Evolutionary conservation across 2,329 filamentous ascomycete species (phyloP), one percentile per base, ranked within the genome.

Genomic region (Conoideocrella luteorostrata): DNA sequence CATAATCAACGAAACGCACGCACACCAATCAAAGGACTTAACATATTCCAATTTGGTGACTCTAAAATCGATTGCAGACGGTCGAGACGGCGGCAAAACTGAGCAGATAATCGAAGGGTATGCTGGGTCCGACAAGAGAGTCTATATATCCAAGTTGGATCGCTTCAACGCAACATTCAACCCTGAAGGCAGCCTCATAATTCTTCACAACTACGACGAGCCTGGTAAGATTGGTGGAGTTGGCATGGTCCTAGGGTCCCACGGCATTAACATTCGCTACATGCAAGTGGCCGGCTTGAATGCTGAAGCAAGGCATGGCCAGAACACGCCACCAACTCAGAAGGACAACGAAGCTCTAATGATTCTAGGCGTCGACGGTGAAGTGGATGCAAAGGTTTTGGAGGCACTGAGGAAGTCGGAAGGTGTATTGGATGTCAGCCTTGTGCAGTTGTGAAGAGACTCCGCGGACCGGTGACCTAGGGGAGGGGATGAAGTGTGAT

Each of bases 191-290:
- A 87, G 79, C 0, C 61, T 91, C 46, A 69, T 90, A n/a, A 83
- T 91, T 47, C 77, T 88, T 54, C 78, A 88, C 56, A 91, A 91
- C 65, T 89, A 86, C 55, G 86, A 93, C 57, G 75, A 82, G 50
- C 85, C 85, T 0, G 87, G 87, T 10, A 90, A 89, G 70, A 91
- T 93, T 59, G 87, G 87, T 2, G 79, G 80, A 29, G 86, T 93
- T 3, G 87, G 87, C 1, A 81, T 74, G 46, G 72, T 81, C 41
- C 66, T 91, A 21, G 87, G 86, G 0, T 72, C 72, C 29, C 76
- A 84, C 29, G 80, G 78, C 0, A 80, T 93, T 41, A 93, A 93
- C 56, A 88, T 91, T 60, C 77, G 76, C 36, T 89, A 83, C 58
- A 93, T 91, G 87, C 82, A 78, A 56, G 86, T 90, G 2, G 76